These are phyloP conservation scores for Detonula confervacea DNA, from an alignment of 352 stramenopile species.

Conservation along the genomic window DNA sequence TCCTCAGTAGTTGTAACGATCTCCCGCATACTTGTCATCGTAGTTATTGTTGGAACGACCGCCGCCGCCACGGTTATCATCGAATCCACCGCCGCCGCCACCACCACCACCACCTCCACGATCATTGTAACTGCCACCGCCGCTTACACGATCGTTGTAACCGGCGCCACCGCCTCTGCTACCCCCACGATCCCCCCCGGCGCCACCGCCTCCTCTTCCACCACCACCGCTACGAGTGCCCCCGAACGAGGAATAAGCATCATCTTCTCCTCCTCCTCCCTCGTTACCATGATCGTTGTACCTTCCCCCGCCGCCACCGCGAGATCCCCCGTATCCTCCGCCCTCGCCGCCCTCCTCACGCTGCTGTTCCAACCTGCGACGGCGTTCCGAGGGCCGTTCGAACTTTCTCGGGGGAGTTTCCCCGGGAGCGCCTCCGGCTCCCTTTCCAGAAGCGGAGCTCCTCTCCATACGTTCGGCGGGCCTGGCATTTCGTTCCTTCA, in stretches of 20 bases:
- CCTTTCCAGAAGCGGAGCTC: not conserved
- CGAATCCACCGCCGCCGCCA: not conserved
- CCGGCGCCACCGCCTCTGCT: slow-evolving; percentile 6
- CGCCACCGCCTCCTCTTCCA: not conserved
- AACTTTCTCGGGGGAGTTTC: slow-evolving; percentile 26
- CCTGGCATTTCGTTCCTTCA: slow-evolving; percentile 28
- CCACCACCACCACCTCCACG: not conserved
- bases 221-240: not conserved
- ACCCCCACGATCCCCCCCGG: not conserved
- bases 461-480: not conserved
- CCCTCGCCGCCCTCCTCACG: slow-evolving; percentile 9
- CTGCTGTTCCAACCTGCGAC: slow-evolving; percentile 50
- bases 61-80: slow-evolving; percentile 2
- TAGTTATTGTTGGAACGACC: slow-evolving; percentile 16
- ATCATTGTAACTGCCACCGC: not conserved
- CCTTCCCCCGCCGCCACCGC: slow-evolving; percentile 7
- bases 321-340: not conserved
- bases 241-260: slow-evolving; percentile 33
- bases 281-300: slow-evolving; percentile 9
- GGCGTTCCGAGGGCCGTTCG: slow-evolving; percentile 51
- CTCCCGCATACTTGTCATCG: slow-evolving; percentile 46
- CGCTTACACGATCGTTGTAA: not conserved
- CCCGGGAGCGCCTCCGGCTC: not conserved
- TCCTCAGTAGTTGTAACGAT: slow-evolving; percentile 56
- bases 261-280: slow-evolving; percentile 17